A percentile compares a stretch with the other conserved stretches of the same genome.
phyloP scores from a whole-genome alignment of 768 basidiomycete genomes.

The Auricularia heimuer region DNA sequence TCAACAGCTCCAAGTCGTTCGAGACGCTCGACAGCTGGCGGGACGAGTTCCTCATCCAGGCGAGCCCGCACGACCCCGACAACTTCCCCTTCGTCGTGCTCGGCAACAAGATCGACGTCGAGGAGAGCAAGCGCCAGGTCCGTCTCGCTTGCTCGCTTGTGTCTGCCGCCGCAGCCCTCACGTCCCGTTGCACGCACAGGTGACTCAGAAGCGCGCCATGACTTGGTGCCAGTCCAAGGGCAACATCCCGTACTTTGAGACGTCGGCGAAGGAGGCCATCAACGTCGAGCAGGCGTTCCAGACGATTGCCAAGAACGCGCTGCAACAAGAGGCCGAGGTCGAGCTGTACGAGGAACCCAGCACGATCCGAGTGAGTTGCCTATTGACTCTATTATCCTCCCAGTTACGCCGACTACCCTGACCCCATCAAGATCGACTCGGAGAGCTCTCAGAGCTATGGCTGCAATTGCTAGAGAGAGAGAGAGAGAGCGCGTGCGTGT shows the following conservation, averaged over 20 bases:
- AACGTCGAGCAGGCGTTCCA: constrained; percentile 99
- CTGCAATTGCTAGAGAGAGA: constrained; percentile 62
- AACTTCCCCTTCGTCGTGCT: constrained; percentile 99
- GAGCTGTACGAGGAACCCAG: constrained; percentile 56
- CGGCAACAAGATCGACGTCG: constrained; percentile 99
- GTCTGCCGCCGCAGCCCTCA: background rate
- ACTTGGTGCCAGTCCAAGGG: constrained; percentile 99
- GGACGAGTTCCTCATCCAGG: constrained; percentile 98
- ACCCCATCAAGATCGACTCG: constrained; percentile 93
- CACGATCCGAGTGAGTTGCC: constrained; percentile 6
- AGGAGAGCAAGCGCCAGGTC: constrained; percentile 96
- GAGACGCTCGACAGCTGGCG: constrained; percentile 99
- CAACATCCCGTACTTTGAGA: constrained; percentile 99
- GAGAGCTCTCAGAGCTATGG: constrained; percentile 86
- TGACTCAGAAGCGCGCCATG: constrained; percentile 99
- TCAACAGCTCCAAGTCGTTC: constrained; percentile 96
- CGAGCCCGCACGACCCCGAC: constrained; percentile 97
- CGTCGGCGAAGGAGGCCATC: constrained; percentile 98
- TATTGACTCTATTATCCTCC: constrained; percentile 7
- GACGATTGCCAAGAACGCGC: constrained; percentile 98
- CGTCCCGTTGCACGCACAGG: constrained; percentile 36
- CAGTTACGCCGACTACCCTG: constrained; percentile 97
- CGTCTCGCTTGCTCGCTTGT: constrained; percentile 12
- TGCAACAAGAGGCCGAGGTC: constrained; percentile 94
- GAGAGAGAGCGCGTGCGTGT: background rate